Base-by-base conservation (phyloP, 2,329 filamentous ascomycete genomes). In the Cladophialophora carrionii region DNA sequence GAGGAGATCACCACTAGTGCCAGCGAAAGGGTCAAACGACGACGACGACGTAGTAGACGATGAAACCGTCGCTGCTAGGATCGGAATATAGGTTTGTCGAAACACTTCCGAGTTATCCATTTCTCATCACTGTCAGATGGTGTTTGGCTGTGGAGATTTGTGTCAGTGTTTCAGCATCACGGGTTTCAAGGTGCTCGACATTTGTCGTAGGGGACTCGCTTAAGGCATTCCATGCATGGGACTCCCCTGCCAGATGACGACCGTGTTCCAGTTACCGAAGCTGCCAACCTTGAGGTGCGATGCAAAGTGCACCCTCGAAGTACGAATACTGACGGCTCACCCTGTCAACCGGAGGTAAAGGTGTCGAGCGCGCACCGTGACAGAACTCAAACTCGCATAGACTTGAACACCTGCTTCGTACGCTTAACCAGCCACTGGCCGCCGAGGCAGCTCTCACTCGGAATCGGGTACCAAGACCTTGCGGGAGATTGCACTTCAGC, bases 11-110 rank as follows among this genome's bases (percentile, higher is more conserved):
- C 34, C 41, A 59, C 66, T 9, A 71, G 26, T 29, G 66, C 56
- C 26, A 68, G 67, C 37, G 68, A 68, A 60, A 61, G 69, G 56
- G 68, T 70, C 34, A 72, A 73, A 62, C 66, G 71, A 48, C 62
- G 64, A 48, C 62, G 64, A 49, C 63, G 68, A 53, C 63, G 70
- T 17, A 34, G 52, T 34, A 55, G 61, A 41, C 70, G 68, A 43
- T 72, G 70, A 70, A 63, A 63, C 63, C 24, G 34, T 53, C 24
- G 41, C 4, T 12, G 48, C 37, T 37, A 46, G 46, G 58, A 57
- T 52, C 26, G 32, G 49, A 32, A 53, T 56, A 46, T 64, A 17
- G 46, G 51, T 43, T 29, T 41, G 9, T 60, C 48, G 57, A 53
- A 60, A 60, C 61, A 57, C 60, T 24, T 51, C 22, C 48, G 48